phyloP scores from a whole-genome alignment of 2,329 filamentous ascomycete genomes.

The Aspergillus eucalypticola region DNA sequence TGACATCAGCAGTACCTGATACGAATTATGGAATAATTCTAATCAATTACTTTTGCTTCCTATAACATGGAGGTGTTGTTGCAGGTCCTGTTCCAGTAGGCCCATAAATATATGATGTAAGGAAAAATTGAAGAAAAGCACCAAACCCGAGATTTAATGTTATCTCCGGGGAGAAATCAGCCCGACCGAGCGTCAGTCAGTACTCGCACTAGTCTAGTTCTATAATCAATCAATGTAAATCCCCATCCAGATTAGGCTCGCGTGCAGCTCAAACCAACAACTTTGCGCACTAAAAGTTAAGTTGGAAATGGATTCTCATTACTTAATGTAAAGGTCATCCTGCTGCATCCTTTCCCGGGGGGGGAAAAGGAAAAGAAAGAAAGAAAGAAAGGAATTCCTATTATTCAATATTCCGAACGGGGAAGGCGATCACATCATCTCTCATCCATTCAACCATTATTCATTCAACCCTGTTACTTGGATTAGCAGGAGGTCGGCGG shows the following conservation, averaged over 20 bases:
- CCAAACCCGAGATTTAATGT: background rate
- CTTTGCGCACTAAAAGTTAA: background rate
- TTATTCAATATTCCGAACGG: background rate
- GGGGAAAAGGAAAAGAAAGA: too few relatives aligned
- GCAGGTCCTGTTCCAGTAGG: too few relatives aligned
- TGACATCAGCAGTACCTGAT: too few relatives aligned
- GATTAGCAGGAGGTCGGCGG: background rate
- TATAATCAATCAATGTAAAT: too few relatives aligned
- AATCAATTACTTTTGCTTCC: too few relatives aligned
- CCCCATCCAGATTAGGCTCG: background rate
- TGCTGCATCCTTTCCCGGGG: background rate
- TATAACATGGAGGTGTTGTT: too few relatives aligned
- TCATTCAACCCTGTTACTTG: background rate
- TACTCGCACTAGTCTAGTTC: too few relatives aligned
- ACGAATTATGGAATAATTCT: too few relatives aligned
- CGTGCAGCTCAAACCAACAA: background rate
- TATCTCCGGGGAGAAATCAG: slow-evolving; percentile 2
- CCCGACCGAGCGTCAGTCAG: background rate
- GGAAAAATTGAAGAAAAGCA: too few relatives aligned
- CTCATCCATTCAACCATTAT: too few relatives aligned
- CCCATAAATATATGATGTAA: too few relatives aligned
- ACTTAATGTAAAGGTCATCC: slow-evolving; percentile 4
- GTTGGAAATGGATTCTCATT: background rate
- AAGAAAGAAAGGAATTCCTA: background rate
- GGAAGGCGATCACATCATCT: background rate